Conservation (phyloP, 352 stramenopile species). For the Phytophthora gonapodyides region DNA sequence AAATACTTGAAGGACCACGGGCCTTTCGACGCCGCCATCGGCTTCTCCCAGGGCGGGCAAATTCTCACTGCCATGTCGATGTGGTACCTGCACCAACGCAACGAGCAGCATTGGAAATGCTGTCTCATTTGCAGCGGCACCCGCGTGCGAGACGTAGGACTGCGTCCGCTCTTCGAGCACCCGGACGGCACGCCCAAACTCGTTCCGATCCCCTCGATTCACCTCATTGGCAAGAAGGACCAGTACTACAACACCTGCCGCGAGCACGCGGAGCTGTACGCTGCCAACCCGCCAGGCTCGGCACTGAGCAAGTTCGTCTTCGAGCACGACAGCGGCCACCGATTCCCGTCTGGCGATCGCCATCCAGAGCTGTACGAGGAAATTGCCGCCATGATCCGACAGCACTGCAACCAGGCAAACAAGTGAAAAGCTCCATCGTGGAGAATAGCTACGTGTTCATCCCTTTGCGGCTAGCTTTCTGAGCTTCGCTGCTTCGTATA, state of each 20-base stretch:
- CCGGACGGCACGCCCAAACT: conserved; percentile 25
- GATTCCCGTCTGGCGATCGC: conserved; percentile 31
- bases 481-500: background rate
- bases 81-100: conserved; percentile 40
- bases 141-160: conserved; percentile 28
- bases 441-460: too few species aligned
- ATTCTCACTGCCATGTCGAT: conserved; percentile 51
- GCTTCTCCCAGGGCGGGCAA: conserved; percentile 67
- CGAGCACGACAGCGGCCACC: conserved; percentile 38
- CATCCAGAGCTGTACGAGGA: conserved; percentile 31
- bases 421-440: background rate
- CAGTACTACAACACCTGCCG: conserved; percentile 44
- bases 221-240: conserved; percentile 56
- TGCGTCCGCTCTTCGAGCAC: conserved; percentile 43
- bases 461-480: too few species aligned
- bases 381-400: conserved; percentile 26
- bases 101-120: conserved; percentile 44
- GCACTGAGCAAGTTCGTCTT: conserved; percentile 27
- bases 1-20: conserved; percentile 43
- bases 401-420: conserved; percentile 19
- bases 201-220: conserved; percentile 60
- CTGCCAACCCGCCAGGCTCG: conserved; percentile 8
- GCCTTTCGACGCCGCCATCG: conserved; percentile 57
- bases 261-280: conserved; percentile 41
- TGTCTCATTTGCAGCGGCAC: conserved; percentile 46